Conservation (phyloP, 2,329 filamentous ascomycete species). For the Dichotomopilus funicola region DNA sequence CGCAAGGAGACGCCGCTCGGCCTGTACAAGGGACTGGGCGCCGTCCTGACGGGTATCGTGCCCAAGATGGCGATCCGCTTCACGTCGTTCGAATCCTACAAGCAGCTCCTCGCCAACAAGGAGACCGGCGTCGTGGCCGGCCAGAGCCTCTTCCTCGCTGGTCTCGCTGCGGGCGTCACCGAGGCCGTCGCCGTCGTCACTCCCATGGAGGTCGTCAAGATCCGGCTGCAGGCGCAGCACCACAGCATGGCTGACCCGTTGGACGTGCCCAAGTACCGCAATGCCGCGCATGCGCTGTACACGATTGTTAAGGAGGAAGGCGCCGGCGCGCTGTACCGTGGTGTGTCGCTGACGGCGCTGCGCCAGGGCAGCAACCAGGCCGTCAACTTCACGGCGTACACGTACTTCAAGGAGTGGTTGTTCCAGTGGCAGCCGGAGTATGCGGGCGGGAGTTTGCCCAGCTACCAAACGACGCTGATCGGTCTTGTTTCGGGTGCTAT, state of each 20-base stretch:
- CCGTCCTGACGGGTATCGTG: slow-evolving; percentile 90
- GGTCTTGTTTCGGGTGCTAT: slow-evolving; percentile 89
- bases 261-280: slow-evolving; percentile 94
- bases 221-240: slow-evolving; percentile 94
- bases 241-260: slow-evolving; percentile 97
- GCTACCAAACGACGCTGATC: slow-evolving; percentile 85
- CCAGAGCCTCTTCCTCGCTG: slow-evolving; percentile 62
- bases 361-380: slow-evolving; percentile 96
- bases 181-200: slow-evolving; percentile 96
- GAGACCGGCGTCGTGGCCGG: slow-evolving; percentile 62
- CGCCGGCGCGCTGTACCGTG: slow-evolving; percentile 78
- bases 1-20: slow-evolving; percentile 84
- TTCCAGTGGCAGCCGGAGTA: slow-evolving; percentile 67
- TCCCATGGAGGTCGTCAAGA: slow-evolving; percentile 99
- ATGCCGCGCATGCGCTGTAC: slow-evolving; percentile 75
- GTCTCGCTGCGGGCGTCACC: slow-evolving; percentile 86
- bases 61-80: slow-evolving; percentile 99
- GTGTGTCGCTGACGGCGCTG: slow-evolving; percentile 86
- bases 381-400: slow-evolving; percentile 97
- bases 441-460: slow-evolving; percentile 60
- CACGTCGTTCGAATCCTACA: slow-evolving; percentile 94
- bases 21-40: slow-evolving; percentile 96
- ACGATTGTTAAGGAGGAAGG: slow-evolving; percentile 93
- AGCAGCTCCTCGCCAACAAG: slow-evolving; percentile 68
- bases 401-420: slow-evolving; percentile 78